Base-by-base conservation (phyloP, 2,329 filamentous ascomycete species). In the Coniosporium tulheliwenetii region DNA sequence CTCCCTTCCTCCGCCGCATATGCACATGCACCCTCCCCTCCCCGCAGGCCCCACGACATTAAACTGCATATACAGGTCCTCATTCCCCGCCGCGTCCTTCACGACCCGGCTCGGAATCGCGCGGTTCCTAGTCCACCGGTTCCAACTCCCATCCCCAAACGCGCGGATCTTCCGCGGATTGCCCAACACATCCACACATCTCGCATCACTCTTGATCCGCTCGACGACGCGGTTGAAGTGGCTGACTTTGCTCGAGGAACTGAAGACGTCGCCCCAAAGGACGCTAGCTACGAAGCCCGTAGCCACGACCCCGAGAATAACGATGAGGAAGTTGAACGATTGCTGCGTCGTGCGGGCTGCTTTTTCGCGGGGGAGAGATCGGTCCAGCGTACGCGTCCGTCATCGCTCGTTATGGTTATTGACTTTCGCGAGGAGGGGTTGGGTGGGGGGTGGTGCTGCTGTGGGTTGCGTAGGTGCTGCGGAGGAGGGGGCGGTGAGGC, bases 191-290 rank as follows among this genome's bases (percentile, higher is more conserved):
- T 80, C 75, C 26, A 78, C 66, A 54, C 84, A 93, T 43, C 75
- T 69, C 0, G 72, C 58, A 53, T 93, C 81, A 40, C 72, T 70
- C 56, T 80, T 84, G 56, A 96, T 78, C 45, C 78, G 77, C 53
- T 83, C 75, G 38, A 93, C 81, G 1, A 85, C 84, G 47, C 82
- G 79, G 63, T 93, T 93, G 70, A 93, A 95, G 56, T 91, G 78
- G 42, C 78, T 75, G 12, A 81, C 89, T 61, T 85, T 87, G 66
- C 84, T 91, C 54, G 87, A 81, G 14, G 82, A 44, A 7, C 19
- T 81, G 59, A 93, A 85, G 36, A 93, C 82, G 46, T 93, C 85
- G 3, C 75, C 73, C 61, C 81, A 93, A 15, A 93, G 68, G 39
- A 91, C 70, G 51, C 84, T 85, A 41, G 70, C 71, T 8, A 95